These are phyloP conservation scores for Cordyceps cateniannulata DNA, from an alignment of 2,329 filamentous ascomycete species.

Conservation along the genomic window DNA sequence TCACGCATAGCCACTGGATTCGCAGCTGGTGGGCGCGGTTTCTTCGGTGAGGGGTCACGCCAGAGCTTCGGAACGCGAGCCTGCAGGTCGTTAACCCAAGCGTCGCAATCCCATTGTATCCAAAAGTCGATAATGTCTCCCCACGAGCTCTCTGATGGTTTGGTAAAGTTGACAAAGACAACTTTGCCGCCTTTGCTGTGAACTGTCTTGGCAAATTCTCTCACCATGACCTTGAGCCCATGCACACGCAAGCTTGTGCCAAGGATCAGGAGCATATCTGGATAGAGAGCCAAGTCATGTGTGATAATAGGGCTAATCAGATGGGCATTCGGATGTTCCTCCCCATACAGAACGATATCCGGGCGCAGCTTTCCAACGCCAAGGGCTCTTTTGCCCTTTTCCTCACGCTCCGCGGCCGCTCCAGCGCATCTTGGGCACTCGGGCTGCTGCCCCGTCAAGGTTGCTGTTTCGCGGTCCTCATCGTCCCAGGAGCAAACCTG, in stretches of 20 bases:
- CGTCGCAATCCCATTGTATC: constrained; percentile 69
- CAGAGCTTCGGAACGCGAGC: constrained; percentile 53
- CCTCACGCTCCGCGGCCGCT: constrained; percentile 55
- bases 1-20: constrained; percentile 40
- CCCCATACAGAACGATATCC: constrained; percentile 68
- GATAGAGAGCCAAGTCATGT: constrained; percentile 57
- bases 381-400: constrained; percentile 59
- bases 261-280: constrained; percentile 62
- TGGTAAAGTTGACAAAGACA: constrained; percentile 67
- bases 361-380: constrained; percentile 63
- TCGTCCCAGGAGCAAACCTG: constrained; percentile 55
- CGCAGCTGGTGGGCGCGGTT: constrained; percentile 25
- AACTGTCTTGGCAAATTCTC: constrained; percentile 64
- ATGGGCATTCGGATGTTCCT: constrained; percentile 64
- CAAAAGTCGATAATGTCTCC: constrained; percentile 68
- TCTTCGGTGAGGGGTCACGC: constrained; percentile 42
- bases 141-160: constrained; percentile 66
- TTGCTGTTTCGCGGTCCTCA: constrained; percentile 46
- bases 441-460: constrained; percentile 58
- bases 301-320: constrained; percentile 62
- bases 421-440: constrained; percentile 60
- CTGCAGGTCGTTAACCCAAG: constrained; percentile 61
- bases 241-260: constrained; percentile 67
- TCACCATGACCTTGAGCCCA: constrained; percentile 63
- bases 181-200: constrained; percentile 63